These are phyloP conservation scores for Brettanomyces sp. DNA, from an alignment of 805 yeast species.

Conservation along the genomic window DNA sequence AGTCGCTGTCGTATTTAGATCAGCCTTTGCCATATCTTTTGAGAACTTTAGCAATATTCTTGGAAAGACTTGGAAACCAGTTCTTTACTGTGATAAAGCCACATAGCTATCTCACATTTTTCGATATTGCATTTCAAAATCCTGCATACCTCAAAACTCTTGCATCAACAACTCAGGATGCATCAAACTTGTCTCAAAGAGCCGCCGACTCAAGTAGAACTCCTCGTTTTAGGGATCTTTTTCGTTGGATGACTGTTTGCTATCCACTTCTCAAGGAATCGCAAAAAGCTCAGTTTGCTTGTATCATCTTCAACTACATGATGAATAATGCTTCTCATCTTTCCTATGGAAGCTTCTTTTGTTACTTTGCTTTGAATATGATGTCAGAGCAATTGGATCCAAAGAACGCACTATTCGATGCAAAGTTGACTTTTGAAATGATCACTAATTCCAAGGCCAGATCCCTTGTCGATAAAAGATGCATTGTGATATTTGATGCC, in stretches of 20 bases:
- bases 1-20: slow-evolving; percentile 40
- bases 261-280: slow-evolving; percentile 31
- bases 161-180: slow-evolving; percentile 8
- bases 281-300: slow-evolving; percentile 43
- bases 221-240: slow-evolving; percentile 31
- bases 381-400: slow-evolving; percentile 14
- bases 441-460: slow-evolving; percentile 39
- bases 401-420: slow-evolving; percentile 10
- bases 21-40: slow-evolving; percentile 46
- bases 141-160: slow-evolving; percentile 36
- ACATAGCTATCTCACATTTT: slow-evolving; percentile 39
- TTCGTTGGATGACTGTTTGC: slow-evolving; percentile 47
- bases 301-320: slow-evolving; percentile 41
- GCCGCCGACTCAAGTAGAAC: slow-evolving; percentile 5
- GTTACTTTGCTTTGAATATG: slow-evolving; percentile 16
- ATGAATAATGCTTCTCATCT: slow-evolving; percentile 24
- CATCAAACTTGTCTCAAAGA: background rate
- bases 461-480: slow-evolving; percentile 35
- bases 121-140: slow-evolving; percentile 52
- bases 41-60: slow-evolving; percentile 37
- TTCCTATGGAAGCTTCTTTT: slow-evolving; percentile 17
- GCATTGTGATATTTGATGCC: slow-evolving; percentile 24
- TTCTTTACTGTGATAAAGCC: slow-evolving; percentile 54
- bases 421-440: slow-evolving; percentile 27
- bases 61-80: slow-evolving; percentile 31